Conservation (phyloP, 2,329 filamentous ascomycete species). For the Arthrobotrys megalospora region DNA sequence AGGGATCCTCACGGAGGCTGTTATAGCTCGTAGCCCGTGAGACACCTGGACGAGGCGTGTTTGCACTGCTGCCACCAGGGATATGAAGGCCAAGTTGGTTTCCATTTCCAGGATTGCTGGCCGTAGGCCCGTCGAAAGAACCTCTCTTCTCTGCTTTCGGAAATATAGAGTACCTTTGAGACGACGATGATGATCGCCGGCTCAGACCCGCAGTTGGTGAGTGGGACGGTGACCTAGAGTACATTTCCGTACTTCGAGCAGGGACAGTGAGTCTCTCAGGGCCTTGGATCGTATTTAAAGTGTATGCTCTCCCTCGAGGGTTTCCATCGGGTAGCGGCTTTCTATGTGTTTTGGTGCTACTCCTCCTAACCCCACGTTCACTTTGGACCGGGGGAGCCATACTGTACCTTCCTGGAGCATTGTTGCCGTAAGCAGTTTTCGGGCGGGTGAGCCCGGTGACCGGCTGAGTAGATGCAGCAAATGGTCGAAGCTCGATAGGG, state of each 20-base stretch:
- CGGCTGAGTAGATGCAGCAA: constrained; percentile 5
- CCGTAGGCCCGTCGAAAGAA: constrained; percentile 20
- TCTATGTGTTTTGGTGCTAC: constrained; percentile 29
- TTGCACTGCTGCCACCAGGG: constrained; percentile 6
- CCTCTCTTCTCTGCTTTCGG: constrained; percentile 22
- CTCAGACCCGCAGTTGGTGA: constrained; percentile 34
- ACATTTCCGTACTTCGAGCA: constrained; percentile 14
- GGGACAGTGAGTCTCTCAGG: constrained; percentile 19
- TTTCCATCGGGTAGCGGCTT: not conserved
- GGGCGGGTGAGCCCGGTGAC: constrained; percentile 41
- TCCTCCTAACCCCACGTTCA: constrained; percentile 16
- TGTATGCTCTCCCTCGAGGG: constrained; percentile 41
- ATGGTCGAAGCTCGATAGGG: constrained; percentile 44
- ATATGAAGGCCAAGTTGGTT: constrained; percentile 23
- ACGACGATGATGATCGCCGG: constrained; percentile 22
- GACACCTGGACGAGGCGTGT: constrained; percentile 34
- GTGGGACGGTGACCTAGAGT: constrained; percentile 21
- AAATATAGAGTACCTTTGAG: constrained; percentile 43
- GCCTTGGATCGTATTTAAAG: constrained; percentile 22
- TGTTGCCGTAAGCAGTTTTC: constrained; percentile 45
- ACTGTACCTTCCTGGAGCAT: constrained; percentile 33
- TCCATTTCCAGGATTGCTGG: not conserved
- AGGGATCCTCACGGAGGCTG: constrained; percentile 52
- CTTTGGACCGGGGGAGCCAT: constrained; percentile 23
- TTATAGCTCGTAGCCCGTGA: constrained; percentile 41